Evolutionary conservation across 805 yeast species (phyloP), one percentile per base, ranked within the genome.

Genomic region (Nakazawaea ishiwadae): DNA sequence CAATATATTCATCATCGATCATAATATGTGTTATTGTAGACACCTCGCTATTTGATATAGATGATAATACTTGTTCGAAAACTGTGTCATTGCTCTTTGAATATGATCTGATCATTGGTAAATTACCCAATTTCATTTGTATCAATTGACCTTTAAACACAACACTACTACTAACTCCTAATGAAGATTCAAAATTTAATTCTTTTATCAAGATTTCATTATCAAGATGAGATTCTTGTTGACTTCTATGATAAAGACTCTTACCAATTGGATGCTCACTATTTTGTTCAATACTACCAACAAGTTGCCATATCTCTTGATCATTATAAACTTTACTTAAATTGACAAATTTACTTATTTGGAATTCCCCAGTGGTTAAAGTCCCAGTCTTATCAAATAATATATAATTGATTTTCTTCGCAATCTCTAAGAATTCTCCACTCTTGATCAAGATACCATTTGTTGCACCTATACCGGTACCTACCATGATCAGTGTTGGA

Each of bases 401-500:
- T 20, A 88, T 77, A 10, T 77, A 71, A 48, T 79, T 73, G 30
- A 87, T 68, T 15, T 71, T 63, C 52, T 77, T 76, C 6, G 93
- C 81, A 43, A 66, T 71, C 55, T 93, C 98, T 47, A 93, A 71
- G 12, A 85, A 77, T 39, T 84, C 95, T 17, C 97, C 99, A 36
- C 97, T 96, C 60, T 91, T 93, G 53, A 93, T 84, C 40, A 93
- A 67, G 4, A 93, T 84, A 15, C 99, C 98, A 59, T 87, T 71
- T 11, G 75, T 61, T 0, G 99, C 98, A 31, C 96, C 98, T 17
- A 88, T 83, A 31, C 99, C 99, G 2, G 98, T 91, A 7, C 97
- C 99, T 2, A 93, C 99, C 97, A 95, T 93, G 9, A 93, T 87
- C 0, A 98, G 98, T 1, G 99, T 95, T 1, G 99, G 99, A 0